These are phyloP conservation scores for Colletotrichum karsti DNA, from an alignment of 2,329 filamentous ascomycete species.

Conservation along the genomic window DNA sequence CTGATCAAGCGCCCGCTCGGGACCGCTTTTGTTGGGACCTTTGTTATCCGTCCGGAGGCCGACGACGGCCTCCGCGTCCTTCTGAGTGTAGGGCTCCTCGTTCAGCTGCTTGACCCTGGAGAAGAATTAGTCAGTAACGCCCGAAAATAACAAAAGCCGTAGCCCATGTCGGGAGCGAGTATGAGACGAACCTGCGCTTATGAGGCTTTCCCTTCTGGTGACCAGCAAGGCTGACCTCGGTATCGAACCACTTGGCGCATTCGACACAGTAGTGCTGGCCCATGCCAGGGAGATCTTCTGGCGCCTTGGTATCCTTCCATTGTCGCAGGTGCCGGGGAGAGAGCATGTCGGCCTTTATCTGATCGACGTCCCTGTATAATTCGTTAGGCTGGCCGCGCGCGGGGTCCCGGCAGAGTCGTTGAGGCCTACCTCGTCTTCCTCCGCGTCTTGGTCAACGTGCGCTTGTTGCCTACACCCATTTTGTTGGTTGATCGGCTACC, in stretches of 20 bases:
- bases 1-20: constrained; percentile 33
- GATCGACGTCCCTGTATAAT: constrained; percentile 83
- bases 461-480: constrained; percentile 76
- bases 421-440: constrained; percentile 69
- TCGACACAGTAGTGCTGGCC: constrained; percentile 89
- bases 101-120: constrained; percentile 80
- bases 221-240: constrained; percentile 75
- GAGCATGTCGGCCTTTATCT: constrained; percentile 84
- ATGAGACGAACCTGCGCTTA: constrained; percentile 76
- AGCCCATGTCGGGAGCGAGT: not conserved
- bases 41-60: constrained; percentile 78
- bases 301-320: constrained; percentile 80
- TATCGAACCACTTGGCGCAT: constrained; percentile 97
- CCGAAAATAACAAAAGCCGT: not conserved
- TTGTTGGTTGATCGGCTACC: constrained; percentile 32
- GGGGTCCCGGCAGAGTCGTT: constrained; percentile 24
- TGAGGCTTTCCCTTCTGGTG: constrained; percentile 92
- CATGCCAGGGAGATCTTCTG: constrained; percentile 87
- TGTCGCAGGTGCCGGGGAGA: constrained; percentile 82
- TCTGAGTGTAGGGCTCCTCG: constrained; percentile 87
- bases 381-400: not conserved
- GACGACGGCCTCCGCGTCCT: constrained; percentile 82
- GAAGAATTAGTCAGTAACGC: not conserved
- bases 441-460: constrained; percentile 78
- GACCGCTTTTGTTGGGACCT: constrained; percentile 37